Conservation (phyloP, 768 basidiomycete genomes). For the Sarcodon sp. region DNA sequence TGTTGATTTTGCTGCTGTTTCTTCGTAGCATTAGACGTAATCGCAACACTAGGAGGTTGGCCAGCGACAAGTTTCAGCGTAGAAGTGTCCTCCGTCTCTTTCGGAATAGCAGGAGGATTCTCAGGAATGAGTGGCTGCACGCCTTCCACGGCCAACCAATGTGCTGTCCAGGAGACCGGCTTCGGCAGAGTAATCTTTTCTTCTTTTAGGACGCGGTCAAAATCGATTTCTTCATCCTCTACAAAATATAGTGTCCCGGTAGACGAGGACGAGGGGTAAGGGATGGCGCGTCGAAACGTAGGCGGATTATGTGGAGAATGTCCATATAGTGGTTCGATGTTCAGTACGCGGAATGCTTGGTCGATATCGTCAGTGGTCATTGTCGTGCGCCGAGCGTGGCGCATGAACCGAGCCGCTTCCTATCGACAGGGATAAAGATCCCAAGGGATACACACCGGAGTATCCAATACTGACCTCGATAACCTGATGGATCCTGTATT, state of each 20-base stretch:
- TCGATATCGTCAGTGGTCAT: slow-evolving; percentile 87
- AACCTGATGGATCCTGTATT: slow-evolving; percentile 92
- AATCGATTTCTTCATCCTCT: slow-evolving; percentile 96
- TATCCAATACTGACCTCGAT: slow-evolving; percentile 50
- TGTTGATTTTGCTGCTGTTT: slow-evolving; percentile 51
- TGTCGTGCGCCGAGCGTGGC: slow-evolving; percentile 84
- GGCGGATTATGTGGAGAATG: slow-evolving; percentile 57
- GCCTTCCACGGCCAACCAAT: slow-evolving; percentile 98
- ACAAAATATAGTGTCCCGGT: slow-evolving; percentile 81
- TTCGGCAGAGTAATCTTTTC: slow-evolving; percentile 76
- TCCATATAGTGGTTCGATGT: slow-evolving; percentile 93
- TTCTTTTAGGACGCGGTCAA: slow-evolving; percentile 79
- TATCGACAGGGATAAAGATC: slow-evolving; percentile 15
- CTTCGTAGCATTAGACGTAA: slow-evolving; percentile 16
- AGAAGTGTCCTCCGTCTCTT: slow-evolving; percentile 26
- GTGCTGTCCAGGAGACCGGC: slow-evolving; percentile 80
- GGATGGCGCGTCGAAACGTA: slow-evolving; percentile 41
- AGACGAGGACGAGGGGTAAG: slow-evolving; percentile 29
- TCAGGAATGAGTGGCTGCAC: slow-evolving; percentile 95
- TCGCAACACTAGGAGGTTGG: slow-evolving; percentile 15
- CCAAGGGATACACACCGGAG: background rate
- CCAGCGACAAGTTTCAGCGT: slow-evolving; percentile 15
- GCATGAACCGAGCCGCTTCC: slow-evolving; percentile 97
- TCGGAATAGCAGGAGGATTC: slow-evolving; percentile 77
- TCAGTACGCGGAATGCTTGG: slow-evolving; percentile 84